Base-by-base conservation (phyloP, 331 rosid species). In the Dryas integrifolia region DNA sequence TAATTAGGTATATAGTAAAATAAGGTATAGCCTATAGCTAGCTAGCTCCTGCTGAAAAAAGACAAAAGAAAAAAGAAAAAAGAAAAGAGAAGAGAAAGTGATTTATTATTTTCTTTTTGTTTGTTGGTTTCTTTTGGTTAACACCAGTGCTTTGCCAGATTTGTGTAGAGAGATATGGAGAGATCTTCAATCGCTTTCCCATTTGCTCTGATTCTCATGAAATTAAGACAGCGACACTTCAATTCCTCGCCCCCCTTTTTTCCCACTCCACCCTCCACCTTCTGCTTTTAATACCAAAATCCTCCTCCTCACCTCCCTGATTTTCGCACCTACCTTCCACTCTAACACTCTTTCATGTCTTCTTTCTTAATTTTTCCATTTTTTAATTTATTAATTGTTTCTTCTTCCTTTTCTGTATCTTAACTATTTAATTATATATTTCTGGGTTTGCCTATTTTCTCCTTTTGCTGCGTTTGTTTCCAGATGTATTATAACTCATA, bases 171-270 rank as follows among this genome's bases (percentile, higher is more conserved):
- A 58, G 58, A 58, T 6, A 49, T 30, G 35, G 62, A 52, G 81
- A 87, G 82, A 84, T 83, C 81, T 73, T 76, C 82, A 84, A 85
- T 91, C 89, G 82, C 84, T 87, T 85, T 87, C 91, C 61, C 76
- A 30, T 30, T 53, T 70, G 77, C 80, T 61, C 91, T 89, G 86
- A 91, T 77, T 87, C 92, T 59, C 86, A 89, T 44, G 86, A 85
- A 77, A 30, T 30, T 30, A 30, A 74, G 96, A 91, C 70, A 86
- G 83, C 83, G 92, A 91, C 92, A 75, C 84, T 79, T 69, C 92
- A 75, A 83, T 79, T 69, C 79, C 66, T 74, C 11, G n/a, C 78
- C 72, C 71, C 59, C 53, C 30, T 39, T 53, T 50, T 65, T 26
- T 75, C 44, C 55, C 26, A 48, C 59, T 69, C 24, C 52, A 14